A percentile compares a stretch with the other conserved stretches of the same genome.
phyloP scores from a whole-genome alignment of 768 basidiomycete species.

The Boletus tylopilopsis region DNA sequence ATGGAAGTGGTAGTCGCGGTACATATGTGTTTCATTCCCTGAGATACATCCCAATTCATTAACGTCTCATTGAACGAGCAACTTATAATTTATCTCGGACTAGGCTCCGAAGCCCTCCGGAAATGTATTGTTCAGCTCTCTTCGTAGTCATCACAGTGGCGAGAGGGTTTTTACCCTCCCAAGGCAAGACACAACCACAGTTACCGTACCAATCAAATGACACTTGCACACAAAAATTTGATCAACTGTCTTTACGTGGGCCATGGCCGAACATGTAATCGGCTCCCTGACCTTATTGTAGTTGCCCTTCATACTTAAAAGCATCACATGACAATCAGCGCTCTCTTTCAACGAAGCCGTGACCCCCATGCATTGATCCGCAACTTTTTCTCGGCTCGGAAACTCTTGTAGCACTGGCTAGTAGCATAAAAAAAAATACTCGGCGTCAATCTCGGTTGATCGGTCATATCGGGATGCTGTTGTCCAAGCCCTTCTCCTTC shows the following conservation, averaged over 20 bases:
- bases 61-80: not conserved
- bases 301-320: no score
- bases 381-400: constrained; percentile 2
- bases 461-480: not conserved
- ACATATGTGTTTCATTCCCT: not conserved
- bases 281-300: not conserved
- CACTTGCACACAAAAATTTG: not conserved
- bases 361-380: not conserved
- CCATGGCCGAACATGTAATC: constrained; percentile 16
- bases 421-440: not conserved
- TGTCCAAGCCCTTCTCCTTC: no score
- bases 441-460: not conserved
- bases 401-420: no score
- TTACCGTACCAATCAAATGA: no score
- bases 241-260: constrained; percentile 12
- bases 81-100: not conserved
- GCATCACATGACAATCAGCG: not conserved
- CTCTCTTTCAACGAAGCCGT: not conserved
- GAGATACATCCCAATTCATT: not conserved
- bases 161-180: not conserved
- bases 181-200: not conserved
- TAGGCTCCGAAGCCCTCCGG: not conserved
- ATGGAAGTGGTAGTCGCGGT: constrained; percentile 10
- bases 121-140: not conserved
- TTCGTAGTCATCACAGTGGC: not conserved